A percentile compares a stretch with the other conserved stretches of the same genome.
These are phyloP conservation scores for Ochetophila trinervis DNA, from an alignment of 306 rosid genomes.

Conservation along the genomic window DNA sequence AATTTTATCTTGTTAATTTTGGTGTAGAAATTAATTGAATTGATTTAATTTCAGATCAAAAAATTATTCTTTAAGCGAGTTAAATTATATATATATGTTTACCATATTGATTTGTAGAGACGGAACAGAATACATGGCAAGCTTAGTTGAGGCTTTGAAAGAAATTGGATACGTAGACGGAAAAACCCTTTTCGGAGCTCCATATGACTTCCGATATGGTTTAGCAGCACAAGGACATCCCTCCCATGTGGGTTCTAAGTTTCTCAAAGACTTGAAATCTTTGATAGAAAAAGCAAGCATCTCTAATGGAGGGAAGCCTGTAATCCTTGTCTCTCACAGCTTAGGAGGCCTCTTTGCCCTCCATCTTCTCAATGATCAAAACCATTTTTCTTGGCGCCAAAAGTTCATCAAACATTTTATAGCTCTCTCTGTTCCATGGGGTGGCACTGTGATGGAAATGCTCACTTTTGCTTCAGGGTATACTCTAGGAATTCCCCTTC, in stretches of 20 bases:
- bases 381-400: constrained; percentile 56
- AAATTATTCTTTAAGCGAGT: too few species aligned
- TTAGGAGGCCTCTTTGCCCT: constrained; percentile 70
- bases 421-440: constrained; percentile 85
- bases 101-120: constrained; percentile 27
- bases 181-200: constrained; percentile 79
- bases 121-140: constrained; percentile 64
- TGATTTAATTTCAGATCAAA: too few species aligned
- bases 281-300: constrained; percentile 66
- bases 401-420: constrained; percentile 64
- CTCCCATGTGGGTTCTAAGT: constrained; percentile 65
- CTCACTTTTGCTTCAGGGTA: constrained; percentile 80
- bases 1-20: too few species aligned
- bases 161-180: constrained; percentile 60
- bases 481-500: constrained; percentile 72
- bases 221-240: constrained; percentile 70
- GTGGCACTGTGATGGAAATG: constrained; percentile 69
- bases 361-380: constrained; percentile 64
- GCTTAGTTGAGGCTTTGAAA: constrained; percentile 55
- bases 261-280: constrained; percentile 56
- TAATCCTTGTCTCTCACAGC: constrained; percentile 76
- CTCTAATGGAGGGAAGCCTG: constrained; percentile 64
- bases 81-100: too few species aligned
- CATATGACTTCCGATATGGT: constrained; percentile 86
- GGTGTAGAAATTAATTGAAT: too few species aligned